Evolutionary conservation across 306 rosid genomes (phyloP).

Genomic region (Mimosa bimucronata): DNA sequence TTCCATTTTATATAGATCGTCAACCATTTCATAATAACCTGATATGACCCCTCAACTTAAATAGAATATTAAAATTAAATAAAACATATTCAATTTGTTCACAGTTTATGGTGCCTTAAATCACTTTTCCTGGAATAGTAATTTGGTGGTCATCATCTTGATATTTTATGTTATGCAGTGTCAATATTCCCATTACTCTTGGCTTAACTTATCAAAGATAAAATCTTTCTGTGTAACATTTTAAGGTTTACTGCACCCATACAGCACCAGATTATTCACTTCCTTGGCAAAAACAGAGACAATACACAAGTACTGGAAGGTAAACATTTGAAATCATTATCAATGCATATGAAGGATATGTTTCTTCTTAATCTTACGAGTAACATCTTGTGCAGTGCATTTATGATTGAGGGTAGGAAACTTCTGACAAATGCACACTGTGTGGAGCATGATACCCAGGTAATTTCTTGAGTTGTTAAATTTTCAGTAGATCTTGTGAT

Average conservation of each 20-base stretch:
- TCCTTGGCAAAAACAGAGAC: constrained; percentile 99
- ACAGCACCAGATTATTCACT: constrained; percentile 96
- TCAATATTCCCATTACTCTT: constrained; percentile 11
- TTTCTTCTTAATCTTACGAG: constrained; percentile 41
- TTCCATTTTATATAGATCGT: constrained; percentile 1
- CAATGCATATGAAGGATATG: constrained; percentile 11
- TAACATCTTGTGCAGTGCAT: constrained; percentile 74
- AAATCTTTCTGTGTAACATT: constrained; percentile 29
- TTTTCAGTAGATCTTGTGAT: constrained; percentile 34
- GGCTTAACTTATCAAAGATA: constrained; percentile 25
- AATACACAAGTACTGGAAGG: constrained; percentile 96
- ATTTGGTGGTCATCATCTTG: constrained; percentile 13
- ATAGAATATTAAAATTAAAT: constrained; percentile 12
- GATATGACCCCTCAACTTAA: constrained; percentile 1
- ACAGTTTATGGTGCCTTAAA: constrained; percentile 29
- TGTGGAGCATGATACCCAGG: constrained; percentile 97
- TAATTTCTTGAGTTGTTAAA: constrained; percentile 40
- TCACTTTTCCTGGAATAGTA: not conserved
- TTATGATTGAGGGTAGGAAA: constrained; percentile 86
- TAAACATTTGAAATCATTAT: constrained; percentile 49
- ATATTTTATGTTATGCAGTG: constrained; percentile 5
- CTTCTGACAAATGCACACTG: constrained; percentile 97
- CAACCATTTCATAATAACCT: constrained; percentile 5
- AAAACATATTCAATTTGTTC: constrained; percentile 17
- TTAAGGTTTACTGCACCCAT: constrained; percentile 95